Evolutionary conservation across 768 basidiomycete genomes (phyloP), one percentile per base, ranked within the genome.

Genomic region (Botryobasidium botryosum): DNA sequence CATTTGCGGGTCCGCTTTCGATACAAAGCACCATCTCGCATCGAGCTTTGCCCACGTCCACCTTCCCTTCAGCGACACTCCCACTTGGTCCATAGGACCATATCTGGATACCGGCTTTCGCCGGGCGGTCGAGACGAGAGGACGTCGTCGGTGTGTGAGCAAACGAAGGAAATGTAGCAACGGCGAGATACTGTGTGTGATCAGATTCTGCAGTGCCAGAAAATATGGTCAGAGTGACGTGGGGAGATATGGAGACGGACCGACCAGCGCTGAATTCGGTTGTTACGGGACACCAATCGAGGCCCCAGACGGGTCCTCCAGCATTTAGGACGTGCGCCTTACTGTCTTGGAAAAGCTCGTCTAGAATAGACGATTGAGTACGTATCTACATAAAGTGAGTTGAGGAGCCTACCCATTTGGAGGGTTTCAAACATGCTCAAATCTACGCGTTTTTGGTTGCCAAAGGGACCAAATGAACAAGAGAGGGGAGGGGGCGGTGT

Each of bases 201-300:
- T 42, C 23, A 13, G 24, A 13, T 13, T 24, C 40, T 42, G 27
- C n/a, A n/a, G n/a, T n/a, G n/a, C n/a, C n/a, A n/a, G n/a, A n/a
- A n/a, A n/a, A n/a, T n/a, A n/a, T n/a, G n/a, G n/a, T n/a, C n/a
- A n/a, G n/a, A n/a, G n/a, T n/a, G n/a, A n/a, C n/a, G n/a, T n/a
- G n/a, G n/a, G n/a, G n/a, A n/a, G n/a, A n/a, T n/a, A n/a, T n/a
- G n/a, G n/a, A n/a, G n/a, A n/a, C n/a, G n/a, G n/a, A n/a, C n/a
- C n/a, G n/a, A n/a, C n/a, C n/a, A n/a, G n/a, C n/a, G n/a, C n/a
- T n/a, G n/a, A n/a, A n/a, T n/a, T n/a, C n/a, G n/a, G n/a, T n/a
- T n/a, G n/a, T 69, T 20, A 78, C 74, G 3, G 94, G 92, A 58
- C 88, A 90, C 91, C 91, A 97, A 51, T 91, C 87, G 28, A 92